Base-by-base conservation (phyloP, 2,329 filamentous ascomycete genomes). In the Aspergillus fructus region DNA sequence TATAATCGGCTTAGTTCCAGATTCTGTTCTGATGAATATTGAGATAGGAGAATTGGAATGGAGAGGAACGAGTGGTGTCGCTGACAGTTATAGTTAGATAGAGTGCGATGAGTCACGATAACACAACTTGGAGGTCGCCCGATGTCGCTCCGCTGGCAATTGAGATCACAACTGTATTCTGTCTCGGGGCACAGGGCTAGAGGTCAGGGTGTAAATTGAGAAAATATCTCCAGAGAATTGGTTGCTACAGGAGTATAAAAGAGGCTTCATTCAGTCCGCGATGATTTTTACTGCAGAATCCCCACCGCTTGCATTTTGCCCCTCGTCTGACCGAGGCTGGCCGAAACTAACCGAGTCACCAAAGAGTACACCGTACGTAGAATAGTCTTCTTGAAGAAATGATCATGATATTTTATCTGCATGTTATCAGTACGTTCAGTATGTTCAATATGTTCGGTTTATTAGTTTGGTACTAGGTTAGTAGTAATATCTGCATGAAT, bases 51-150 rank as follows among this genome's bases (percentile, higher is more conserved):
- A 39, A 12, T 21, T 6, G 37, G 19, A 19, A 42, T 15, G 21
- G 23, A n/a, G 39, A 24, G 4, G 34, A 13, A 37, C 15, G n/a
- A 39, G 47, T 8, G 24, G 30, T 30, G 30, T n/a, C 21, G 21
- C 11, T n/a, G 21, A 21, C 21, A 41, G 33, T 30, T 54, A 47
- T 41, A 48, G 12, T 30, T 37, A 13, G 19, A 40, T 27, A 13
- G 30, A 40, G 4, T 17, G 42, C 45, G 19, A 53, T 58, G 56
- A 58, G 56, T 58, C 56, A 58, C 50, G 33, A 49, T 34, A 57
- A 27, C 42, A 37, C 37, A 27, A 34, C n/a, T 21, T 37, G 21
- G 41, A 40, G 15, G 27, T 30, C 15, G 27, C 37, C 34, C 43
- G 39, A 53, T 17, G 33, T 56, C 17, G 19, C 47, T 45, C 34